Evolutionary conservation across 1,284 basidiomycete genomes (phyloP).

Genomic region (Termitomyces sp.): DNA sequence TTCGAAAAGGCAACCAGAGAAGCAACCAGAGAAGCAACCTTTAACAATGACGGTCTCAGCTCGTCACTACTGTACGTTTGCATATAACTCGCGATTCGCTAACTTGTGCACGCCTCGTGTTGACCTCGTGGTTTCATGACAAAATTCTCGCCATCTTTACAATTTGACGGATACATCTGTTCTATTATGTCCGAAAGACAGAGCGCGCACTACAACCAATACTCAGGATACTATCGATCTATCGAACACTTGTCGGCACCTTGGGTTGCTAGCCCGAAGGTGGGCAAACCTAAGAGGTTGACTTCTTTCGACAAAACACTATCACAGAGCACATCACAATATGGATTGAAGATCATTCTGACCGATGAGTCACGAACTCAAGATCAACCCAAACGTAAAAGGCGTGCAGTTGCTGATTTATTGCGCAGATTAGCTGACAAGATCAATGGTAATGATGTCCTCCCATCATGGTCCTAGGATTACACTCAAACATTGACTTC

Average conservation of each 20-base stretch:
- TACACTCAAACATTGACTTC: background rate
- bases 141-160: background rate
- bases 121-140: background rate
- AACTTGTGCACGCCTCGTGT: conserved; percentile 1
- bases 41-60: background rate
- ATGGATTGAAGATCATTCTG: background rate
- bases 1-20: no score
- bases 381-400: background rate
- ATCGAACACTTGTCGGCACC: conserved; percentile 21
- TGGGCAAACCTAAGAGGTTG: conserved; percentile 8
- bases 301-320: background rate
- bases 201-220: conserved; percentile 5
- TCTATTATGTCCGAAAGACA: background rate
- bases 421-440: conserved; percentile 9
- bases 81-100: background rate
- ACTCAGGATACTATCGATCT: conserved; percentile 23
- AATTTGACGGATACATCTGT: background rate
- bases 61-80: background rate
- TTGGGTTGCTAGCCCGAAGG: conserved; percentile 24
- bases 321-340: background rate
- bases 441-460: conserved; percentile 4
- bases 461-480: background rate
- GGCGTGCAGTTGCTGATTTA: background rate
- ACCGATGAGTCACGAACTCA: background rate
- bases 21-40: no score